These are phyloP conservation scores for Penicillium sp. DNA, from an alignment of 2,329 filamentous ascomycete genomes.

Conservation along the genomic window DNA sequence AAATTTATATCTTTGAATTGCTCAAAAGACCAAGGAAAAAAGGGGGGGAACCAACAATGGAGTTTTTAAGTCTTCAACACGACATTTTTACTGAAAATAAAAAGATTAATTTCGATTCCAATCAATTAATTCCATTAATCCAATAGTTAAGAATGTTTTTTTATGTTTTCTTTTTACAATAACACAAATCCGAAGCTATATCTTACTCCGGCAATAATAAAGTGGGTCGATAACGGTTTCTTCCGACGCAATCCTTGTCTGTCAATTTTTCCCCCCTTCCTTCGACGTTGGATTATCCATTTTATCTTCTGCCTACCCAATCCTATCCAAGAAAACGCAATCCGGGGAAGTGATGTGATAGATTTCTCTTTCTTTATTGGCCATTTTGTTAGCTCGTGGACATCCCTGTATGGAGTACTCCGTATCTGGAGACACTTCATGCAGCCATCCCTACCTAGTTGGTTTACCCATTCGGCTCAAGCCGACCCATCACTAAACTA, in stretches of 20 bases:
- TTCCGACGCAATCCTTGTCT: neutral
- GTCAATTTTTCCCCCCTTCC: neutral
- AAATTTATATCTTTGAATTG: neutral
- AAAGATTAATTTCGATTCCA: neutral
- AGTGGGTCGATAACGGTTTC: conserved; percentile 8
- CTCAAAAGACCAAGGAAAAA: neutral
- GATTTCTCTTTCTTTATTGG: neutral
- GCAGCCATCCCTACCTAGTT: neutral
- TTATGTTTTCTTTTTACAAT: no score
- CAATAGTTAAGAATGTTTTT: no score
- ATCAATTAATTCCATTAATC: neutral
- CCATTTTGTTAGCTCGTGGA: neutral
- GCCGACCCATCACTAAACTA: neutral
- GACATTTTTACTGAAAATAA: neutral
- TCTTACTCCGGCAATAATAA: conserved; percentile 9
- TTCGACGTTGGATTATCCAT: neutral
- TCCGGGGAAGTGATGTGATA: neutral
- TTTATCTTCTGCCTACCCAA: neutral
- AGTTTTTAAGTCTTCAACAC: neutral
- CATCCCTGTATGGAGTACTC: neutral
- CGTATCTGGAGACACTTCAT: neutral
- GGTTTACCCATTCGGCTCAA: neutral
- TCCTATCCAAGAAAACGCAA: neutral
- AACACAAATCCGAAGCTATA: neutral
- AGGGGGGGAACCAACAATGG: no score